Percentiles rank a stretch among this genome's conserved stretches.
These are phyloP conservation scores for Beauveria pseudobassiana DNA, from an alignment of 2,329 filamentous ascomycete species.

Conservation along the genomic window DNA sequence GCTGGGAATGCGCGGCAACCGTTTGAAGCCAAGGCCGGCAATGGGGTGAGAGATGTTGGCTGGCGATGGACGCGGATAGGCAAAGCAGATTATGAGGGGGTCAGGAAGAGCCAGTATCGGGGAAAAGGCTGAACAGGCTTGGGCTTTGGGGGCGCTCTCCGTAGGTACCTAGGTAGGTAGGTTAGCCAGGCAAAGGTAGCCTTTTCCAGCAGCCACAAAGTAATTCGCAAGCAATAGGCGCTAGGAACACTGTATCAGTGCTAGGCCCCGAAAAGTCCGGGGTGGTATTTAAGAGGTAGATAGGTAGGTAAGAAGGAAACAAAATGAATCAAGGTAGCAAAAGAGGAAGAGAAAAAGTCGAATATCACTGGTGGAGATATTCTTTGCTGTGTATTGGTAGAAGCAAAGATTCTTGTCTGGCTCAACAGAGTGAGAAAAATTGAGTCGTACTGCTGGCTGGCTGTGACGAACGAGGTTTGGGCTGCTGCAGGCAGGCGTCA, in stretches of 20 bases:
- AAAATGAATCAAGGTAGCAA: background rate
- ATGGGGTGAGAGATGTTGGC: slow-evolving; percentile 2
- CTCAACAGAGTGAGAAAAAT: background rate
- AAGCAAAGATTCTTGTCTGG: background rate
- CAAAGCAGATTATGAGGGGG: slow-evolving; percentile 11
- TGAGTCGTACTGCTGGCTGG: background rate
- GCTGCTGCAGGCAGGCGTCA: background rate
- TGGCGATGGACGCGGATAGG: slow-evolving; percentile 7
- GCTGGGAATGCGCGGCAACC: background rate
- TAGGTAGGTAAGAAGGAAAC: background rate
- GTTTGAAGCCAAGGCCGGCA: background rate
- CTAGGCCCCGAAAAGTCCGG: background rate
- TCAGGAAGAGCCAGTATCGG: background rate
- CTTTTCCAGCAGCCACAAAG: background rate
- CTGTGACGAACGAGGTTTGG: background rate
- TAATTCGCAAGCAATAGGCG: background rate
- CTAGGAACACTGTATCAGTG: background rate
- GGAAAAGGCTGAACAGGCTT: background rate
- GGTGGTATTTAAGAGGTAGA: background rate
- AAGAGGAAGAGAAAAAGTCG: background rate
- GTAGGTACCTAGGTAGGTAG: no score
- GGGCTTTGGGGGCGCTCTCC: background rate
- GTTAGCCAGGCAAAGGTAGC: background rate
- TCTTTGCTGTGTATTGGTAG: background rate
- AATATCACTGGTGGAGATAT: background rate